A percentile compares a stretch with the other conserved stretches of the same genome.
These are phyloP conservation scores for Tetrahymena elliotti DNA, from an alignment of 73 alveolate genomes.

Conservation along the genomic window DNA sequence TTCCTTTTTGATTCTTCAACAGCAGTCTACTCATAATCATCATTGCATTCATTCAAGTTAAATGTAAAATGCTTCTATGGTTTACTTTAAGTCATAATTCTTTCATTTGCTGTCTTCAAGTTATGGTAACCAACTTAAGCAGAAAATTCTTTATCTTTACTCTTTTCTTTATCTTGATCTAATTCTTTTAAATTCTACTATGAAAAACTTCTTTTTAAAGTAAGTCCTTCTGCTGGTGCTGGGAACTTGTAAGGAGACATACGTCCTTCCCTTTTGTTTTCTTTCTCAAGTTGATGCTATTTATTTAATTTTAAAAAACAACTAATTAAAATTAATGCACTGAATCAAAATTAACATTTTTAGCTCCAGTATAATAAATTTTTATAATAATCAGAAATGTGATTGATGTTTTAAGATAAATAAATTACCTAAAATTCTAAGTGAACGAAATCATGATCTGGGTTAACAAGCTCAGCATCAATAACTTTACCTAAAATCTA, in stretches of 20 bases:
- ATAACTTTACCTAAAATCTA: not conserved
- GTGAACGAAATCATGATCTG: not conserved
- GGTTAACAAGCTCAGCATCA: not conserved
- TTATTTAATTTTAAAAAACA: not conserved
- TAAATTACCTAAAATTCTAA: not conserved
- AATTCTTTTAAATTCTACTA: not conserved
- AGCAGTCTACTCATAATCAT: not conserved
- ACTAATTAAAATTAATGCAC: too few species aligned
- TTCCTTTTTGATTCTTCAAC: not conserved
- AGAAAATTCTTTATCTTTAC: not conserved
- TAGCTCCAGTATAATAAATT: not conserved
- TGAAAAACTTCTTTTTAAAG: not conserved
- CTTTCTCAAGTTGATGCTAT: not conserved
- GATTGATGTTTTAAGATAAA: too few species aligned
- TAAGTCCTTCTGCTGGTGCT: not conserved
- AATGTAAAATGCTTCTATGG: not conserved
- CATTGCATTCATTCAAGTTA: not conserved
- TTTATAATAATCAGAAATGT: not conserved
- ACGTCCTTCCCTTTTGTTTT: not conserved
- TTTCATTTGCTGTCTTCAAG: not conserved
- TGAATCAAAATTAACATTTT: not conserved
- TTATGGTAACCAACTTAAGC: not conserved
- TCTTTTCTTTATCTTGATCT: not conserved
- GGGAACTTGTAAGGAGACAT: not conserved
- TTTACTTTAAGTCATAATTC: not conserved